Evolutionary conservation across 441 rosid genomes (phyloP), one percentile per base, ranked within the genome.

Genomic region (Erodium trifolium): DNA sequence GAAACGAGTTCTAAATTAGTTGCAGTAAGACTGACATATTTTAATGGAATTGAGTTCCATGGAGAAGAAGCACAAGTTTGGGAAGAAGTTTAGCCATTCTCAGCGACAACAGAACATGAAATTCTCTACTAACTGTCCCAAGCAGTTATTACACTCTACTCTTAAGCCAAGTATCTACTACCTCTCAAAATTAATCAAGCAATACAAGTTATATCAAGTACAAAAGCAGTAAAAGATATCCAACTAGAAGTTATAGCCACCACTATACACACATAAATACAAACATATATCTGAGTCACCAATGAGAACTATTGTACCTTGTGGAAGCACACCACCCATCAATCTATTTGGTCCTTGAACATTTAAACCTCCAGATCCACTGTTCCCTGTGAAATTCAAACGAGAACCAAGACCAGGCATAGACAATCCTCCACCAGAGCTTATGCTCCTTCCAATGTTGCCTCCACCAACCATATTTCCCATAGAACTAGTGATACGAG

Each of bases 391-490:
- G 70, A 92, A 69, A 80, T 85, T 94, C 70, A 94, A 75, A 75
- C 96, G 91, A 49, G 98, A 90, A n/a, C 86, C 82, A 71, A 92
- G 88, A 71, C 85, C 91, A 27, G 99, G 90, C 63, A 88, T 78
- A 12, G 99, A 89, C 72, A 92, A 72, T 78, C 97, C 97, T 73
- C 84, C 88, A 13, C 88, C 93, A 13, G 98, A 81, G 79, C 85
- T 80, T 78, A 95, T 78, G 82, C 76, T 87, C 81, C 96, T 83
- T 5, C 97, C 96, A 70, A 94, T 79, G 80, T 85, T 86, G 59
- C 96, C 94, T 57, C 94, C 96, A 72, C 92, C 94, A 68, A 84
- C 93, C 93, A 94, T 85, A 86, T 87, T 94, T 65, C 97, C 97
- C 81, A 90, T 84, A 43, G 98, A 87, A 75, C 86, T 90, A 10